Evolutionary conservation across 2,329 filamentous ascomycete genomes (phyloP).

Genomic region (Nemania diffusa): DNA sequence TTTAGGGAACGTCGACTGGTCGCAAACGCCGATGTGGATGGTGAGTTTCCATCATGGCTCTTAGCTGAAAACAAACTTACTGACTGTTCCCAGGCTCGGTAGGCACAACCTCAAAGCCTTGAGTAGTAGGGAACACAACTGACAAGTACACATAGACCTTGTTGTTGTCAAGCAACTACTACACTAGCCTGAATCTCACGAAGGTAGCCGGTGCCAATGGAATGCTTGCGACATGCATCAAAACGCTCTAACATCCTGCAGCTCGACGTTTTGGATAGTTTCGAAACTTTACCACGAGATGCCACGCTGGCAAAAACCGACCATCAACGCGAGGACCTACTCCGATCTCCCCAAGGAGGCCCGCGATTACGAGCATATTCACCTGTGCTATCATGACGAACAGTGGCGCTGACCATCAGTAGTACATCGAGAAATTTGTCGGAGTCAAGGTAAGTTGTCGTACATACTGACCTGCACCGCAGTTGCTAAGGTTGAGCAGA

Average conservation of each 20-base stretch:
- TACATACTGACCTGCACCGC: background rate
- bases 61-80: background rate
- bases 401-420: background rate
- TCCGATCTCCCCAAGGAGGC: background rate
- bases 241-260: background rate
- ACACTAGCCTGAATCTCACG: conserved; percentile 38
- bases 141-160: conserved; percentile 14
- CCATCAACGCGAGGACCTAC: background rate
- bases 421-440: background rate
- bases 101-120: background rate
- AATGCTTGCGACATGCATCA: background rate
- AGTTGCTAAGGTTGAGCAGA: background rate
- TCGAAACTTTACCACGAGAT: conserved; percentile 56
- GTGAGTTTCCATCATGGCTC: conserved; percentile 36
- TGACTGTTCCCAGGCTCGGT: background rate
- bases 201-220: conserved; percentile 38
- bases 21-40: conserved; percentile 46
- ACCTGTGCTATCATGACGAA: background rate
- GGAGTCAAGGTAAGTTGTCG: background rate
- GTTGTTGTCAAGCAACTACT: conserved; percentile 27
- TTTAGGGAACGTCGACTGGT: conserved; percentile 56
- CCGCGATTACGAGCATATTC: background rate
- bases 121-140: background rate
- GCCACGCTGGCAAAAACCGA: background rate
- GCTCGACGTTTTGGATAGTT: conserved; percentile 68